Conservation (phyloP, 1,139 yeast genomes). For the Nadsonia starkeyi-henricii region DNA sequence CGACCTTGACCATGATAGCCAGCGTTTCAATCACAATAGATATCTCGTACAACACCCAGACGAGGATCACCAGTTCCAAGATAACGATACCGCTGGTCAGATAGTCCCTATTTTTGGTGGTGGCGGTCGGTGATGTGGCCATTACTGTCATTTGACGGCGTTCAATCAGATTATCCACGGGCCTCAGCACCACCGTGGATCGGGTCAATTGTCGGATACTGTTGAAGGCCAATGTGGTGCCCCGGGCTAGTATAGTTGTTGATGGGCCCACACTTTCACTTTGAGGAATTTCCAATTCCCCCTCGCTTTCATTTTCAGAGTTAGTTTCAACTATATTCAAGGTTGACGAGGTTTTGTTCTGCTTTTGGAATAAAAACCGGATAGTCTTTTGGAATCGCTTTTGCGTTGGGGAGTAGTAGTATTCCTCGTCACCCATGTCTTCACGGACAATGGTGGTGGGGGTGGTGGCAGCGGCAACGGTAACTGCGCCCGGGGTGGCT, state of each 20-base stretch:
- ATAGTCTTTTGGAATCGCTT: conserved; percentile 12
- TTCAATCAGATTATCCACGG: conserved; percentile 19
- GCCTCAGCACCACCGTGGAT: conserved; percentile 16
- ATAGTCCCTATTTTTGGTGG: conserved; percentile 9
- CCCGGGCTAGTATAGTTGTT: conserved; percentile 3
- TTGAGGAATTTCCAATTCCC: too few species aligned
- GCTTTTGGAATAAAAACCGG: conserved; percentile 11
- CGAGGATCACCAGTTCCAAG: conserved; percentile 19
- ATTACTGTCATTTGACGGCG: too few species aligned
- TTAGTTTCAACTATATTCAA: neutral
- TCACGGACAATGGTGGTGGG: too few species aligned
- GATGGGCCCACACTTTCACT: too few species aligned
- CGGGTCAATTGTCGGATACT: conserved; percentile 15
- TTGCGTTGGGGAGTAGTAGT: conserved; percentile 6
- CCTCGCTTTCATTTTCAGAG: conserved; percentile 1
- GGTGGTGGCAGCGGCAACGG: too few species aligned
- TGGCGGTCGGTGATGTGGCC: too few species aligned
- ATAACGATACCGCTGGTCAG: conserved; percentile 17
- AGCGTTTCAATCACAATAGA: conserved; percentile 20
- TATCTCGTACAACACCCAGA: conserved; percentile 21
- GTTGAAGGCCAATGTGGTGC: conserved; percentile 9
- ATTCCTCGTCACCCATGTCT: neutral
- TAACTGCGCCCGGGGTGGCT: too few species aligned
- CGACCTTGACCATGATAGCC: conserved; percentile 17
- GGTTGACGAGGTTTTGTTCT: conserved; percentile 1